Conservation (phyloP, 176 grass and related monocot species). For the Alloteropsis semialata region DNA sequence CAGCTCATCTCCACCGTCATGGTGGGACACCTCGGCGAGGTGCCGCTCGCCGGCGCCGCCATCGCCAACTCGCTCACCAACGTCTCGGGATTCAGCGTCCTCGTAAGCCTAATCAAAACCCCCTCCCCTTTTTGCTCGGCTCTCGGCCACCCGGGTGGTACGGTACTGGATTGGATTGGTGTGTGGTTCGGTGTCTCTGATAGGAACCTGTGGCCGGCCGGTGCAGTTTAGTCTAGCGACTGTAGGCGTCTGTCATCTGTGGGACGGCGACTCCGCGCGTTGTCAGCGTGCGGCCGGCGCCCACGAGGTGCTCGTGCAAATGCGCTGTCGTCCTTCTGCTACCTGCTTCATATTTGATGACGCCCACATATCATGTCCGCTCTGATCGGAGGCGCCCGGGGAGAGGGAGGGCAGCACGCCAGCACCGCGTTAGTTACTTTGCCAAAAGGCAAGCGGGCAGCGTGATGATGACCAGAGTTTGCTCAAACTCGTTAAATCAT, state of each 20-base stretch:
- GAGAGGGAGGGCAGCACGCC: neutral
- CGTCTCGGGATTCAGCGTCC: constrained; percentile 77
- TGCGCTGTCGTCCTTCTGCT: neutral
- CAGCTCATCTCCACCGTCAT: constrained; percentile 70
- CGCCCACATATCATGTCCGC: neutral
- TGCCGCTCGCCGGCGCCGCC: constrained; percentile 59
- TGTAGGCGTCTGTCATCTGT: neutral
- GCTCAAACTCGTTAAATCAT: neutral
- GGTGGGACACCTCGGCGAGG: constrained; percentile 68
- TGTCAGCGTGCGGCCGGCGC: neutral
- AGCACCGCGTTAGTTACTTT: too few relatives aligned
- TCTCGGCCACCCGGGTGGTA: too few relatives aligned
- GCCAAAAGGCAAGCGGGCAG: neutral
- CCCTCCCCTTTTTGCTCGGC: neutral
- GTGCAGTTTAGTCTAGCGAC: neutral
- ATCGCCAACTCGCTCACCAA: constrained; percentile 67
- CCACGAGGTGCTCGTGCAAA: neutral
- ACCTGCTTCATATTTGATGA: neutral
- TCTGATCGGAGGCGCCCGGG: neutral
- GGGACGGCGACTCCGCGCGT: neutral
- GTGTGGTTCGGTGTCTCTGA: neutral
- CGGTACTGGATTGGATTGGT: neutral
- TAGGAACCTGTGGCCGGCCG: neutral
- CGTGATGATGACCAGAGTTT: neutral
- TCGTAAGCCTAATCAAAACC: neutral